Evolutionary conservation across 345 rosid genomes (phyloP).

Genomic region (Rhizophora apiculata): DNA sequence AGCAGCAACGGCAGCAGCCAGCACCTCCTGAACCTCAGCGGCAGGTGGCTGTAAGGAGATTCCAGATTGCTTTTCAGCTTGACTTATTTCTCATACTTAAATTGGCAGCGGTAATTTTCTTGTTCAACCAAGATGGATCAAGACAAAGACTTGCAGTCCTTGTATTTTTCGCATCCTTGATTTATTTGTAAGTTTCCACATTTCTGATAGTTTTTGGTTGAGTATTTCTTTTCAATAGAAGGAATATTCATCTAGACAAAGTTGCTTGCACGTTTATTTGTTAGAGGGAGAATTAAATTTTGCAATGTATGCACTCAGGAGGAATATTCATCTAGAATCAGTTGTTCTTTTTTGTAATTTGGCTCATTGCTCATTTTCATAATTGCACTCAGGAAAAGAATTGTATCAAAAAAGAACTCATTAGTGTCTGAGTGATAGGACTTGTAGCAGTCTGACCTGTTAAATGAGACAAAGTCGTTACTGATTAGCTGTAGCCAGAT

Average conservation of each 20-base stretch:
- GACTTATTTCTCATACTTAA: slow-evolving; percentile 85
- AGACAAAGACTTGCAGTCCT: slow-evolving; percentile 84
- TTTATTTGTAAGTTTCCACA: slow-evolving; percentile 73
- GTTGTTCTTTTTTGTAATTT: no score
- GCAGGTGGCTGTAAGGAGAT: slow-evolving; percentile 79
- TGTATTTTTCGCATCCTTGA: slow-evolving; percentile 73
- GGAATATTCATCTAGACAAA: background rate
- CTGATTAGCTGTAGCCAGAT: no score
- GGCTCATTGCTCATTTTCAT: no score
- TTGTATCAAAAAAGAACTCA: no score
- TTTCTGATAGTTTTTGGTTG: background rate
- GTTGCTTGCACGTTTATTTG: background rate
- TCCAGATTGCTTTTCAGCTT: slow-evolving; percentile 87
- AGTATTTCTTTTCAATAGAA: background rate
- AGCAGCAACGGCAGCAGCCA: slow-evolving; percentile 47
- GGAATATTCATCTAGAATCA: no score
- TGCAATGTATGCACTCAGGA: no score
- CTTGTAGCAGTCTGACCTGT: no score
- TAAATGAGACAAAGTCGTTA: no score
- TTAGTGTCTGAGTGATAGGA: no score
- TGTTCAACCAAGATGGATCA: slow-evolving; percentile 98
- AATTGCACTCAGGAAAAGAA: no score
- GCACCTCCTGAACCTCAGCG: slow-evolving; percentile 64
- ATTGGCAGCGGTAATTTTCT: slow-evolving; percentile 87
- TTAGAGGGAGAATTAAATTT: no score